A percentile compares a stretch with the other conserved stretches of the same genome.
Evolutionary conservation across 208 protist species (phyloP).

Genomic region (Kentomonas sorsogonicus): DNA sequence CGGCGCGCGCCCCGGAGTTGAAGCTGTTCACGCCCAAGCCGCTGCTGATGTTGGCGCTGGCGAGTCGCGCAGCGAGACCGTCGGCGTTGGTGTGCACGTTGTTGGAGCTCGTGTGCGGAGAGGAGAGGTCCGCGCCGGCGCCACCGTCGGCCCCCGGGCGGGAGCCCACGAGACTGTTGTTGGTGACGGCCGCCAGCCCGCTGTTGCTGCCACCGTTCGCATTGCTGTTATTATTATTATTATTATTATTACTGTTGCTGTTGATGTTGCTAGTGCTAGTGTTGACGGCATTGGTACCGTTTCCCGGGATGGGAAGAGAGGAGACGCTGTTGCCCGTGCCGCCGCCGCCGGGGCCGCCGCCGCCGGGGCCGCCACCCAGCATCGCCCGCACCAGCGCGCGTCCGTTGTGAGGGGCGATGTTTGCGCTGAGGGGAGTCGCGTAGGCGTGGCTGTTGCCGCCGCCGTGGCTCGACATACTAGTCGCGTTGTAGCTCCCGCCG

Average conservation of each 20-base stretch:
- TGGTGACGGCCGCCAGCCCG: background rate
- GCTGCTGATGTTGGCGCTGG: background rate
- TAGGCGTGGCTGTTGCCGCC: too few relatives aligned
- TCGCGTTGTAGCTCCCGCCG: too few relatives aligned
- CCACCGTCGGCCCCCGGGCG: background rate
- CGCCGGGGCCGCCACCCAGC: too few relatives aligned
- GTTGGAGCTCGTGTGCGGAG: background rate
- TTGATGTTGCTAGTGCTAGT: too few relatives aligned
- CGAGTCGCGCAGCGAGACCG: background rate
- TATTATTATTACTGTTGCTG: constrained; percentile 10
- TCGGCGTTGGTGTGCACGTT: background rate
- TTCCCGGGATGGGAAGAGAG: too few relatives aligned
- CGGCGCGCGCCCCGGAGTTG: too few relatives aligned
- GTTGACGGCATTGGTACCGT: background rate
- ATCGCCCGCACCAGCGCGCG: too few relatives aligned
- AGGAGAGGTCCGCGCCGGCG: background rate
- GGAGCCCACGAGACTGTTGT: background rate
- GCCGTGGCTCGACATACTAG: too few relatives aligned
- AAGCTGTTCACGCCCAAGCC: background rate
- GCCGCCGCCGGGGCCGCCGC: too few relatives aligned
- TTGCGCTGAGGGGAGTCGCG: too few relatives aligned
- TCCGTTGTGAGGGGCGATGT: too few relatives aligned
- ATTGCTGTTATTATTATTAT: background rate
- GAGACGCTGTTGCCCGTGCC: too few relatives aligned
- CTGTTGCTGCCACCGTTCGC: background rate